Conservation (phyloP, 2,329 filamentous ascomycete species). For the Xylariaceae sp. region DNA sequence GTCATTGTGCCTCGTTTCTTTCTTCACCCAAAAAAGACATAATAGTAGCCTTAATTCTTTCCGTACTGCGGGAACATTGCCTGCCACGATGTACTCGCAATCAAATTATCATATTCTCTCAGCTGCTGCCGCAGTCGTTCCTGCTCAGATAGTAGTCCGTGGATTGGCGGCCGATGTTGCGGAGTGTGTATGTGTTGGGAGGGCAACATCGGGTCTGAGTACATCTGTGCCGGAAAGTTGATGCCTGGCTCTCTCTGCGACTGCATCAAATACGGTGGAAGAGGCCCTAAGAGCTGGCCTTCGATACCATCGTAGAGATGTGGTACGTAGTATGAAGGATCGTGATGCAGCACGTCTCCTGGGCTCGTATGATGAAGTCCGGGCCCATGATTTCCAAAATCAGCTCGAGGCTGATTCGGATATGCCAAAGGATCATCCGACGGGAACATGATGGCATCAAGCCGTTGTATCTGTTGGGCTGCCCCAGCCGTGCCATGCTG, state of each 20-base stretch:
- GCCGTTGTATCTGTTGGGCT: constrained; percentile 65
- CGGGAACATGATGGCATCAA: constrained; percentile 82
- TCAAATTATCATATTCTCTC: constrained; percentile 56
- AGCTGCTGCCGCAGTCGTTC: constrained; percentile 44
- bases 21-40: constrained; percentile 9
- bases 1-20: constrained; percentile 6
- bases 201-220: constrained; percentile 50
- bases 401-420: constrained; percentile 75
- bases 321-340: constrained; percentile 56
- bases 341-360: constrained; percentile 40
- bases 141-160: constrained; percentile 33
- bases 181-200: constrained; percentile 46
- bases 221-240: constrained; percentile 52
- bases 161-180: constrained; percentile 37
- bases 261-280: constrained; percentile 74
- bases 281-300: constrained; percentile 72
- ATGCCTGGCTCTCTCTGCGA: constrained; percentile 50
- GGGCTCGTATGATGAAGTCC: constrained; percentile 40
- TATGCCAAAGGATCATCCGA: constrained; percentile 80
- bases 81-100: constrained; percentile 46
- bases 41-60: constrained; percentile 34
- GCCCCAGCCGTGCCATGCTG: constrained; percentile 34
- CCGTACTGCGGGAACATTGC: constrained; percentile 39
- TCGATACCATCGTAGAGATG: constrained; percentile 69
- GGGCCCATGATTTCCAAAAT: constrained; percentile 50